A percentile compares a stretch with the other conserved stretches of the same genome.
Conservation (phyloP, 352 stramenopile genomes). For the Pythium rishiriense region DNA sequence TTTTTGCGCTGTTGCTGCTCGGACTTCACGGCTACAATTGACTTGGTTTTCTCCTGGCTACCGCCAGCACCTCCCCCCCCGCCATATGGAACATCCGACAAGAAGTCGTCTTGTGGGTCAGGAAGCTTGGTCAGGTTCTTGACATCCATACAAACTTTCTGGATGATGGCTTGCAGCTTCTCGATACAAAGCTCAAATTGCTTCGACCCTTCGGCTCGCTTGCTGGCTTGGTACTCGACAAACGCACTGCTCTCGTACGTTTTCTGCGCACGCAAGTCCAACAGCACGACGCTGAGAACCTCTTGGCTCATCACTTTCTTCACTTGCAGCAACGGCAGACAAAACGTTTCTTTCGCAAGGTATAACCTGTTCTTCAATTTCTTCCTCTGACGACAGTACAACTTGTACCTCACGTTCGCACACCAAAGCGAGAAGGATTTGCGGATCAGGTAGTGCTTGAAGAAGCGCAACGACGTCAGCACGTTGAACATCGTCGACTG, state of each 20-base stretch:
- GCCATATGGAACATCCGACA: constrained; percentile 40
- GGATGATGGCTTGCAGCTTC: constrained; percentile 88
- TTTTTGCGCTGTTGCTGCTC: constrained; percentile 84
- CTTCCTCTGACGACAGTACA: constrained; percentile 90
- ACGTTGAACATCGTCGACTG: constrained; percentile 95
- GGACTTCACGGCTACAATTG: constrained; percentile 91
- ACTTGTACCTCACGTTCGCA: constrained; percentile 88
- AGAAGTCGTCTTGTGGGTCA: constrained; percentile 62
- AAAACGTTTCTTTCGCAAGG: constrained; percentile 91
- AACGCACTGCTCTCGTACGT: constrained; percentile 89
- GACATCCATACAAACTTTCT: constrained; percentile 89
- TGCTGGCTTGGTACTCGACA: constrained; percentile 88
- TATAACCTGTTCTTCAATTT: constrained; percentile 83
- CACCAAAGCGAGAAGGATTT: constrained; percentile 91
- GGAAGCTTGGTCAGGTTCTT: constrained; percentile 82
- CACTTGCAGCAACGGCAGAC: constrained; percentile 81
- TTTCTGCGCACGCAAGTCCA: constrained; percentile 87
- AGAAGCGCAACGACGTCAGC: constrained; percentile 92
- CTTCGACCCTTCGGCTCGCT: constrained; percentile 85
- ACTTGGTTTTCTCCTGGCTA: constrained; percentile 87
- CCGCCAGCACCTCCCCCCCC: constrained; percentile 28
- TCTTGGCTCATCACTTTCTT: constrained; percentile 89
- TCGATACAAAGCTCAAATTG: constrained; percentile 91
- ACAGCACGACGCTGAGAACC: constrained; percentile 76
- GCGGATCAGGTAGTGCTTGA: constrained; percentile 93